Base-by-base conservation (phyloP, 768 basidiomycete species). In the Dacryopinax spathularia region DNA sequence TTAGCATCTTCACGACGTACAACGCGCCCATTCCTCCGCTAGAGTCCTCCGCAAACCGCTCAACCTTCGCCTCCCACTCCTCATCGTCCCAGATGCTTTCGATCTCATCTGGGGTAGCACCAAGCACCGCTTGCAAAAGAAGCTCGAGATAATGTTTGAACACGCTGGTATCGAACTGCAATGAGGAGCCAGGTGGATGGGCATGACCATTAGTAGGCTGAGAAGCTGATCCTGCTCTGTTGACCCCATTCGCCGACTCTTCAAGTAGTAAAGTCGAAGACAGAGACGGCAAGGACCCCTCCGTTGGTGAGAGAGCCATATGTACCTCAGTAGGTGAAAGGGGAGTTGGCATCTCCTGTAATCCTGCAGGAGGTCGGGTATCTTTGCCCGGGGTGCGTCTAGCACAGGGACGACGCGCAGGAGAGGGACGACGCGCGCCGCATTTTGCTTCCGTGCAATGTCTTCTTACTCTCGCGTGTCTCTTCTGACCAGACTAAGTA, bases 51-150 rank as follows among this genome's bases (percentile, higher is more conserved):
- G 88, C 85, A 75, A 92, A 93, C 63, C 85, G 81, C 60, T 81
- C 72, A 22, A 91, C 86, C 68, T 82, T 84, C 66, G 88, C 89
- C 63, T 86, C 81, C 66, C 90, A 93, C 27, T 82, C 81, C 61
- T 83, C 82, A 60, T 81, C 79, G 69, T 89, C 86, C 67, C 92
- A 85, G 34, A 88, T 70, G 0, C 81, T 76, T 35, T 85, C 79
- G 1, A 93, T 76, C 63, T 92, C 89, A 37, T 78, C 76, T 0
- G 78, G 77, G 12, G 76, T 70, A 1, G 89, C 85, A n/a, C 84
- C 89, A n/a, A 94, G 79, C 1, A 91, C 80, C 12, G 89, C 87
- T 1, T 91, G 91, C 1, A 94, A 77, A 25, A 94, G 78, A 0
- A 82, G 77, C 39, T 81, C 75, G 33, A 93, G 77, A 74, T 91